These are phyloP conservation scores for Akanthomyces lecanii DNA, from an alignment of 2,329 filamentous ascomycete species.

Conservation along the genomic window DNA sequence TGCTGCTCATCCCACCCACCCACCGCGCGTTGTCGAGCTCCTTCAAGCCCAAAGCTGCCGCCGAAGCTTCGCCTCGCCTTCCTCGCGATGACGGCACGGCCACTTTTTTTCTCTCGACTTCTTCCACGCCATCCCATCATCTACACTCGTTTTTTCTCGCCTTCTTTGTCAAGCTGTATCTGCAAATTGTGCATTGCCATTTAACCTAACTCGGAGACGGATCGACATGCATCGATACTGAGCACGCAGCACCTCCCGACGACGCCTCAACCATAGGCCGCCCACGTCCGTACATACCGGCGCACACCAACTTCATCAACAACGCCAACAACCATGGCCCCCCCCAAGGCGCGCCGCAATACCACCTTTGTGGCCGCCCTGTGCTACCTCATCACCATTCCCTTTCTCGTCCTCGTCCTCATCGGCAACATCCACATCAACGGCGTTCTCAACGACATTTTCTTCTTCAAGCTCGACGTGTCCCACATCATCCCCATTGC, in stretches of 20 bases:
- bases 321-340: conserved; percentile 20
- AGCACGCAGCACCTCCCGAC: background rate
- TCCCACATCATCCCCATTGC: conserved; percentile 73
- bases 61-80: background rate
- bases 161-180: background rate
- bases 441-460: conserved; percentile 62
- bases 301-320: background rate
- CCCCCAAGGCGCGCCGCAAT: conserved; percentile 42
- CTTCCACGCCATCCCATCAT: background rate
- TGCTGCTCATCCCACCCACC: background rate
- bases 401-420: conserved; percentile 76
- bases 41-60: background rate
- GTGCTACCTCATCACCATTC: conserved; percentile 67
- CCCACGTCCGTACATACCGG: background rate
- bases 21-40: background rate
- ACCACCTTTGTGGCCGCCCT: conserved; percentile 63
- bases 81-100: background rate
- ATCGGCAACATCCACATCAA: conserved; percentile 68
- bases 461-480: conserved; percentile 81
- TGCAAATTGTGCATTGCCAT: background rate
- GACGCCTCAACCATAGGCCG: background rate
- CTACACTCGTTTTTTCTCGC: background rate
- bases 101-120: background rate
- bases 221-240: conserved; percentile 6
- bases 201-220: background rate